Conservation (phyloP, 768 basidiomycete species). For the Clitopilus hobsonii region DNA sequence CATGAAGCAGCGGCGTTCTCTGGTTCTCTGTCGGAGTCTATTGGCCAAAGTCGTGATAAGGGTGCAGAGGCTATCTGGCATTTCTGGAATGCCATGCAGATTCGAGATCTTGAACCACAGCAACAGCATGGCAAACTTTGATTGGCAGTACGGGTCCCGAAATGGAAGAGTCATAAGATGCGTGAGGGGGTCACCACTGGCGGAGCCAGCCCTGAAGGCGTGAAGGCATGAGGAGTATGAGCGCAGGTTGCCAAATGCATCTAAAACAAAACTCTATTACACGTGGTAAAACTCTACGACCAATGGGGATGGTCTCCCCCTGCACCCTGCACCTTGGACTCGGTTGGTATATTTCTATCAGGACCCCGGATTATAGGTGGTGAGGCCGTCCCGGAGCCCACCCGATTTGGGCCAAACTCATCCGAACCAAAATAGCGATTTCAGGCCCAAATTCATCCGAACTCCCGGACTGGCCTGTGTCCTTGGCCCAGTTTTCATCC, state of each 20-base stretch:
- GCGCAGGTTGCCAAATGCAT: background rate
- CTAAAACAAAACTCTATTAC: background rate
- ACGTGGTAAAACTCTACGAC: background rate
- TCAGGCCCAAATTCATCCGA: too few species aligned
- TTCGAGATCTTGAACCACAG: too few species aligned
- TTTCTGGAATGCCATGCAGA: background rate
- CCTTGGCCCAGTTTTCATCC: too few species aligned
- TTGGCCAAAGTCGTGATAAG: background rate
- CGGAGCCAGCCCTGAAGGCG: background rate
- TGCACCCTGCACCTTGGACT: background rate
- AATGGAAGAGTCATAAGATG: background rate
- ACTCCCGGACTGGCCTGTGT: too few species aligned
- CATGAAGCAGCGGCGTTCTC: background rate
- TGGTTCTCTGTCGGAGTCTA: background rate
- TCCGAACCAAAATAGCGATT: too few species aligned
- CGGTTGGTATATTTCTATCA: background rate
- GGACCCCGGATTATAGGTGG: too few species aligned
- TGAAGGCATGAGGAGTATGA: background rate
- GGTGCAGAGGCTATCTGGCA: background rate
- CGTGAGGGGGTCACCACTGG: background rate
- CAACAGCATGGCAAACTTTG: too few species aligned
- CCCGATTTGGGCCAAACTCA: too few species aligned
- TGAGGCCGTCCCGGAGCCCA: too few species aligned
- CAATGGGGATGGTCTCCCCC: background rate
- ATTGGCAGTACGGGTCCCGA: too few species aligned